phyloP scores from a whole-genome alignment of 331 rosid genomes.

The Erythrophleum ivorense region DNA sequence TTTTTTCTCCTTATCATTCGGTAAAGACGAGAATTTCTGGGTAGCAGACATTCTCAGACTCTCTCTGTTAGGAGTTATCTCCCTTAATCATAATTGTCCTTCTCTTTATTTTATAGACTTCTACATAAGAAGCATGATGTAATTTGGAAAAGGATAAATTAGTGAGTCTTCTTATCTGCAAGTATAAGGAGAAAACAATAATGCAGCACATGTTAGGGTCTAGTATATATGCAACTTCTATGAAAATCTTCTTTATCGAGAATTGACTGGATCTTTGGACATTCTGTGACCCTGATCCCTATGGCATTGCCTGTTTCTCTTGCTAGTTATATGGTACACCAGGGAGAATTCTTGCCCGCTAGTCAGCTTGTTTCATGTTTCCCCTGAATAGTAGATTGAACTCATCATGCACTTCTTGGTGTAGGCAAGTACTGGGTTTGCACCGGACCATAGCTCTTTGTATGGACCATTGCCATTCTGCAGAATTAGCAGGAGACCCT shows the following conservation, averaged over 20 bases:
- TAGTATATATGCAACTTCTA: not conserved
- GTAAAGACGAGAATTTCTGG: not conserved
- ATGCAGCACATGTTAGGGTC: not conserved
- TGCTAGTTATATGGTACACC: not conserved
- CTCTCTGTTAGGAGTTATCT: not conserved
- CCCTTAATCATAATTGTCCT: not conserved
- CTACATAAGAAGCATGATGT: not conserved
- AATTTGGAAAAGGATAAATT: constrained; percentile 5
- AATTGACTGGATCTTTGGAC: not conserved
- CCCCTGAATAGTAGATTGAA: constrained; percentile 24
- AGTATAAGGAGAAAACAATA: not conserved
- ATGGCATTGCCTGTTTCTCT: not conserved
- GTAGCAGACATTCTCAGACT: not conserved
- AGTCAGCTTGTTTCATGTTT: constrained; percentile 24
- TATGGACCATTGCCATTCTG: constrained; percentile 78
- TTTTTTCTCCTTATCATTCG: not conserved
- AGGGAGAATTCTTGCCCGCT: constrained; percentile 4
- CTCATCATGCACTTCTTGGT: constrained; percentile 33
- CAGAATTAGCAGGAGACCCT: constrained; percentile 60
- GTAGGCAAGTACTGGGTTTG: constrained; percentile 78
- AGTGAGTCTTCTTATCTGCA: not conserved
- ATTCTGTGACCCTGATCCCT: not conserved
- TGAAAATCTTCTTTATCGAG: not conserved
- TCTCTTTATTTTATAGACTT: not conserved
- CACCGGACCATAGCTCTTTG: constrained; percentile 89